Evolutionary conservation across 305 asterid genomes (phyloP), one percentile per base, ranked within the genome.

Genomic region (Withania somnifera): DNA sequence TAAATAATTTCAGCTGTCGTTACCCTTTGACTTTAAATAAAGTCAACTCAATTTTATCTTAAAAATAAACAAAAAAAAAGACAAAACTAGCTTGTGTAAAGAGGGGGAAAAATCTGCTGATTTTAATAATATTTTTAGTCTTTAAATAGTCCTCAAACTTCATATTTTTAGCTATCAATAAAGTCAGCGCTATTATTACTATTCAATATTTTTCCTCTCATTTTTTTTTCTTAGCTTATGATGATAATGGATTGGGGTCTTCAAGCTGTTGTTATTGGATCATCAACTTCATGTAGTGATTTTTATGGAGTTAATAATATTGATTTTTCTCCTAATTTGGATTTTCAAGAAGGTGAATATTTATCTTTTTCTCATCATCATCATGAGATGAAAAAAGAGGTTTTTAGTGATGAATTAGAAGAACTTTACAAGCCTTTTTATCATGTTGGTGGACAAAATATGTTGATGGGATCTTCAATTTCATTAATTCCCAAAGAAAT

Each of bases 351-450:
- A 77, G 30, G 56, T 73, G 80, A 83, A 53, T 68, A 76, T 15
- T 75, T 75, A 51, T n/a, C 63, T 26, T 75, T 75, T 75, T 73
- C 79, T 14, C 19, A 42, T 42, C 50, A 42, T 42, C 50, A 42
- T 3, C 71, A n/a, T 50, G 63, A 75, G 63, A 50, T 28, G 80
- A 50, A 50, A 50, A 50, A 30, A 5, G 77, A 61, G 9, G 83
- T 83, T 54, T 87, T 83, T 0, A 53, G 87, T 34, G 93, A 90
- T 28, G 98, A 90, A 28, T 77, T 93, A 24, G 92, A 91, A 60
- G 92, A 87, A 20, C 91, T 95, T 80, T 92, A 87, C 90, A 93
- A 93, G 89, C 98, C 98, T 3, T 92, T 95, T 83, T 90, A 85
- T n/a, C 81, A 85, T 83, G 7, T 82, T 69, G 7, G 15, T 84